A percentile compares a stretch with the other conserved stretches of the same genome.
Conservation (phyloP, 2,329 filamentous ascomycete species). For the Colletotrichum zoysiae region DNA sequence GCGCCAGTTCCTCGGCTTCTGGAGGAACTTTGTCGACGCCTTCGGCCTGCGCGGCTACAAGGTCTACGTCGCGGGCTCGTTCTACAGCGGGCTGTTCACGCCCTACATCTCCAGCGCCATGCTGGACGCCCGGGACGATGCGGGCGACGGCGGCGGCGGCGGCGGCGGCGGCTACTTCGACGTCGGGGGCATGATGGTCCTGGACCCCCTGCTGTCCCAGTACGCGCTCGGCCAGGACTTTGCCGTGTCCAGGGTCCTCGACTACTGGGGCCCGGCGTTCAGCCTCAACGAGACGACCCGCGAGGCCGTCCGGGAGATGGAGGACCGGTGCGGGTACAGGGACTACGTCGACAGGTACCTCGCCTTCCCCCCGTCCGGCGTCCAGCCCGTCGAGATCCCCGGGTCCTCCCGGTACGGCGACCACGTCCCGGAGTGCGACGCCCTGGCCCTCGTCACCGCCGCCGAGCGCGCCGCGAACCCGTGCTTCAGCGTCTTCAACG, state of each 20-base stretch:
- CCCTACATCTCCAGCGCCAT: slow-evolving; percentile 81
- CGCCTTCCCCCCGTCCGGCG: slow-evolving; percentile 75
- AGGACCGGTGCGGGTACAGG: slow-evolving; percentile 71
- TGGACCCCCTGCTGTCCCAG: slow-evolving; percentile 76
- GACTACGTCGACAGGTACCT: slow-evolving; percentile 71
- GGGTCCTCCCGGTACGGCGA: slow-evolving; percentile 53
- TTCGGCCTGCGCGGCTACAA: slow-evolving; percentile 76
- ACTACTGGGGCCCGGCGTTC: slow-evolving; percentile 68
- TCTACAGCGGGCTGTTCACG: slow-evolving; percentile 75
- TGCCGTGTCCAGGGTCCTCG: slow-evolving; percentile 68
- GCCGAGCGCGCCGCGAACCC: slow-evolving; percentile 74
- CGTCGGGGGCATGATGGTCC: slow-evolving; percentile 76
- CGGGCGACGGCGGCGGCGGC: slow-evolving; percentile 57
- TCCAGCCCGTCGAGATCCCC: slow-evolving; percentile 64
- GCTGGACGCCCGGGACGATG: slow-evolving; percentile 62
- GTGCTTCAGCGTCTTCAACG: slow-evolving; percentile 83
- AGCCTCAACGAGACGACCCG: slow-evolving; percentile 73
- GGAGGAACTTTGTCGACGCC: slow-evolving; percentile 79
- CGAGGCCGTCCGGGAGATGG: slow-evolving; percentile 63
- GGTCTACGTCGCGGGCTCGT: slow-evolving; percentile 80
- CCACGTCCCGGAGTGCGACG: slow-evolving; percentile 61
- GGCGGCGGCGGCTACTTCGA: slow-evolving; percentile 76
- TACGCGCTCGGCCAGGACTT: slow-evolving; percentile 58
- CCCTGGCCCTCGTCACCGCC: slow-evolving; percentile 63
- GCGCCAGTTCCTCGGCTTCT: slow-evolving; percentile 81